Percentiles rank a stretch among this genome's conserved stretches.
These are phyloP conservation scores for Monosporascus sp. DNA, from an alignment of 2,329 filamentous ascomycete genomes.

Conservation along the genomic window DNA sequence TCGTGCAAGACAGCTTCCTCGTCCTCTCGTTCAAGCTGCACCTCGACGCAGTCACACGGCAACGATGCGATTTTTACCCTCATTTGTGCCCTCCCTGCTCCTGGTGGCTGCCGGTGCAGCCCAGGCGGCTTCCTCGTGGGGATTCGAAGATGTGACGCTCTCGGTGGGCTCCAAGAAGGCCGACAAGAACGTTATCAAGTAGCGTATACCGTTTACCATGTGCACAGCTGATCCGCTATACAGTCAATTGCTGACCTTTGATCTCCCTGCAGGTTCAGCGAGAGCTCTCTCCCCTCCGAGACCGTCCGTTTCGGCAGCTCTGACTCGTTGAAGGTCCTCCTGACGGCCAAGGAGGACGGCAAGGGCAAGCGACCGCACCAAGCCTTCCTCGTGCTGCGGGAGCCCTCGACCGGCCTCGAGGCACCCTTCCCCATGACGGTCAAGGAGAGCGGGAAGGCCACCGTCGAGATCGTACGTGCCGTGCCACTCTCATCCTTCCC, in stretches of 20 bases:
- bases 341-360: slow-evolving; percentile 76
- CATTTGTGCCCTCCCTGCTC: slow-evolving; percentile 34
- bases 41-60: slow-evolving; percentile 5
- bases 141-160: slow-evolving; percentile 67
- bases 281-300: slow-evolving; percentile 55
- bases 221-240: neutral
- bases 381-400: slow-evolving; percentile 79
- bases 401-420: slow-evolving; percentile 71
- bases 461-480: slow-evolving; percentile 71
- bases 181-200: slow-evolving; percentile 61
- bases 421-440: slow-evolving; percentile 78
- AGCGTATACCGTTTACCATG: slow-evolving; percentile 28
- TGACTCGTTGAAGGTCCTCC: slow-evolving; percentile 73
- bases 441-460: slow-evolving; percentile 83
- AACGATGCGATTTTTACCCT: slow-evolving; percentile 37
- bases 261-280: slow-evolving; percentile 44
- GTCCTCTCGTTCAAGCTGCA: slow-evolving; percentile 5
- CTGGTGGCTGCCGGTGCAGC: slow-evolving; percentile 45
- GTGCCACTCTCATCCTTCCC: slow-evolving; percentile 3
- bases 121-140: slow-evolving; percentile 58
- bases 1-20: neutral
- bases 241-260: slow-evolving; percentile 2
- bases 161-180: slow-evolving; percentile 61
- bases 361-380: slow-evolving; percentile 85
- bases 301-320: slow-evolving; percentile 58